phyloP scores from a whole-genome alignment of 495 filamentous ascomycete species.

The Penicillium malachiteum region DNA sequence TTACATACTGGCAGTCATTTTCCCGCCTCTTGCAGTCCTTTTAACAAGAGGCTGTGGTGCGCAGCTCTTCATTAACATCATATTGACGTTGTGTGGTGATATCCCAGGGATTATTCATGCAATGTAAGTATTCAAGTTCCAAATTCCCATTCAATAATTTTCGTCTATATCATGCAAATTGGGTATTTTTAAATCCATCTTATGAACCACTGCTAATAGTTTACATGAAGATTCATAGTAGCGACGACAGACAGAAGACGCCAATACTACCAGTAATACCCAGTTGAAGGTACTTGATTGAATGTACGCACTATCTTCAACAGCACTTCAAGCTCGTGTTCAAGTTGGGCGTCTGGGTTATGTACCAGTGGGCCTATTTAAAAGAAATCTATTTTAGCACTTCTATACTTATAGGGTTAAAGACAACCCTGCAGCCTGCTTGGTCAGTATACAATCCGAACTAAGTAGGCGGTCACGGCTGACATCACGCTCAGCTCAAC shows the following conservation, averaged over 20 bases:
- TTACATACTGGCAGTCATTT: background rate
- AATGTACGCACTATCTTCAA: background rate
- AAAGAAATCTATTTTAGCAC: background rate
- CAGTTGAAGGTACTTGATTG: background rate
- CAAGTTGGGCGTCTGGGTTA: too few relatives aligned
- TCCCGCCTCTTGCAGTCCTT: background rate
- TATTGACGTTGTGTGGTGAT: background rate
- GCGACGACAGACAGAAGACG: background rate
- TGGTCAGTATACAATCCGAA: background rate
- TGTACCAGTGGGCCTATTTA: too few relatives aligned
- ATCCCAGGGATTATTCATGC: background rate
- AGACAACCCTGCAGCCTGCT: too few relatives aligned
- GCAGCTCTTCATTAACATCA: background rate
- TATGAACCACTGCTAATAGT: background rate
- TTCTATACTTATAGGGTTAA: too few relatives aligned
- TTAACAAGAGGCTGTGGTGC: background rate
- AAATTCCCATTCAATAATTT: background rate
- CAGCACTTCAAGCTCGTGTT: background rate
- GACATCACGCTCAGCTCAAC: background rate
- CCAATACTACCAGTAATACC: background rate
- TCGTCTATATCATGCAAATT: too few relatives aligned
- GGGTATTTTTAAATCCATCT: too few relatives aligned
- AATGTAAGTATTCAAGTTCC: background rate
- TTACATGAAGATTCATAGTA: background rate
- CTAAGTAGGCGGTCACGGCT: conserved; percentile 2